Conservation (phyloP, 2,329 filamentous ascomycete genomes). For the Xylaria sp. region DNA sequence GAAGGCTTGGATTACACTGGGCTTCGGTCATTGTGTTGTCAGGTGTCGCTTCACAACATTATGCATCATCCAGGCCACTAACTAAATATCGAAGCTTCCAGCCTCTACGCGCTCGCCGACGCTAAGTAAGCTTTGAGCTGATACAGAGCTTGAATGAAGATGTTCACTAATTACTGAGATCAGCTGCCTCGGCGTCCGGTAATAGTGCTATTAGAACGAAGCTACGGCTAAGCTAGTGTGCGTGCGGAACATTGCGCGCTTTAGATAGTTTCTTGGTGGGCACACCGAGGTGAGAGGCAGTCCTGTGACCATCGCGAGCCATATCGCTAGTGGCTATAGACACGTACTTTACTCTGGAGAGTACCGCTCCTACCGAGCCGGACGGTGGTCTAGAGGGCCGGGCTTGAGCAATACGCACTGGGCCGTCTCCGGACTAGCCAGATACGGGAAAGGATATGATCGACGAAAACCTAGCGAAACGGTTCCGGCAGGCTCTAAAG, state of each 20-base stretch:
- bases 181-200: constrained; percentile 9
- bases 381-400: constrained; percentile 6
- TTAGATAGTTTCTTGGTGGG: background rate
- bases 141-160: background rate
- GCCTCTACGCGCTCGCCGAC: background rate
- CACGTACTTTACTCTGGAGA: background rate
- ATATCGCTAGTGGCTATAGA: background rate
- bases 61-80: background rate
- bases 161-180: background rate
- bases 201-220: background rate
- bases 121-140: background rate
- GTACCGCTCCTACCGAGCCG: background rate
- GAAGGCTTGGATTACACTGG: background rate
- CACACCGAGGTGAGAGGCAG: constrained; percentile 1
- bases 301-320: background rate
- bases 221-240: background rate
- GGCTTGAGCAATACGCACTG: background rate
- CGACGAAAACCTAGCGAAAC: constrained; percentile 1
- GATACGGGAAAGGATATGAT: constrained; percentile 9
- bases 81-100: background rate
- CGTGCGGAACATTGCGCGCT: constrained; percentile 9
- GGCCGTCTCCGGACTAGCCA: background rate
- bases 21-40: background rate
- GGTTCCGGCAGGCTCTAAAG: background rate
- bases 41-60: too few species aligned